phyloP scores from a whole-genome alignment of 345 rosid species.

The Theobroma cacao region DNA sequence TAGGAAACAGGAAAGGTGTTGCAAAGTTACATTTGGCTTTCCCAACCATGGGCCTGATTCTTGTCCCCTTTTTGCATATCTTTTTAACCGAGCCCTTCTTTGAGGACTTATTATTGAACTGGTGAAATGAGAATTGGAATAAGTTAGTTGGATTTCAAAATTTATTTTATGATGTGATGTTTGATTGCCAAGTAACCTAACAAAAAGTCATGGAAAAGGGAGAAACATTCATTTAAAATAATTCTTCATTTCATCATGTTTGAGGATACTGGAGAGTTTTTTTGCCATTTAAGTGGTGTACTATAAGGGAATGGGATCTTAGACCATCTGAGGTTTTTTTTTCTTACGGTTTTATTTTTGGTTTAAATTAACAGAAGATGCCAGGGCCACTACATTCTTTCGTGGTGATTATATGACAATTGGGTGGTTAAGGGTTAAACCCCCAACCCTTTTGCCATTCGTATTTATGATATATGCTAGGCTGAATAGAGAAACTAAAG shows the following conservation, averaged over 20 bases:
- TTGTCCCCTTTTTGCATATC: background rate
- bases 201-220: background rate
- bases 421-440: too few relatives aligned
- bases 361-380: background rate
- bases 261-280: background rate
- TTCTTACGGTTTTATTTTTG: background rate
- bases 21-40: background rate
- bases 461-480: too few relatives aligned
- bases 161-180: background rate
- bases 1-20: background rate
- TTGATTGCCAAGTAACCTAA: background rate
- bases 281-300: background rate
- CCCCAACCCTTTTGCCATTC: too few relatives aligned
- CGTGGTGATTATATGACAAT: too few relatives aligned
- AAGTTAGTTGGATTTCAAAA: background rate
- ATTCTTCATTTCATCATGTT: background rate
- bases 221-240: background rate
- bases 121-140: background rate
- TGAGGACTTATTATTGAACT: background rate
- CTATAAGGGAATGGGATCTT: background rate
- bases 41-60: background rate
- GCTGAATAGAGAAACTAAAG: background rate
- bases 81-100: background rate
- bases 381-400: background rate
- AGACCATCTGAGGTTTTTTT: background rate